Evolutionary conservation across 805 yeast species (phyloP).

Genomic region (Cyberlindnera americana): DNA sequence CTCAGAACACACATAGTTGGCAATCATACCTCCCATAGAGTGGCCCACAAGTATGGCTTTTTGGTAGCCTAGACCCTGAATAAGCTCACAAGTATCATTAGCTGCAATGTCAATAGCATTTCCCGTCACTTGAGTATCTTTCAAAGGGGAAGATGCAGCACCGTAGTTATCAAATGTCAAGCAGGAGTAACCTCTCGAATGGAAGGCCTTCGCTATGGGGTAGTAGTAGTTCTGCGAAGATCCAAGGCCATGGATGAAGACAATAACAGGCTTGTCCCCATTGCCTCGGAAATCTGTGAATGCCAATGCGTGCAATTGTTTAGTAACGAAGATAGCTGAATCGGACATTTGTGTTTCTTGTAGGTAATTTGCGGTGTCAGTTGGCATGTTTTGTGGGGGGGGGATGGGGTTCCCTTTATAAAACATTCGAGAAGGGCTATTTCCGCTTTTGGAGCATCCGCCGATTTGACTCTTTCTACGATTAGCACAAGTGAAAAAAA

Average conservation of each 20-base stretch:
- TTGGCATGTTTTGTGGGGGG: neutral
- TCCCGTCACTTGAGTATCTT: no score
- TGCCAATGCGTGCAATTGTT: slow-evolving; percentile 1
- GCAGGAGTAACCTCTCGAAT: neutral
- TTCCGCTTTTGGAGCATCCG: neutral
- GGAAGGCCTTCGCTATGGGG: slow-evolving; percentile 6
- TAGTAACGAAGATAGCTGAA: slow-evolving; percentile 2
- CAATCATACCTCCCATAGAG: slow-evolving; percentile 11
- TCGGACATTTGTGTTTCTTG: no score
- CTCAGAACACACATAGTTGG: neutral
- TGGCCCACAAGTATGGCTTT: slow-evolving; percentile 5
- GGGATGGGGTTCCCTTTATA: neutral
- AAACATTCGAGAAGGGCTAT: neutral
- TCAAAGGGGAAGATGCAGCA: slow-evolving; percentile 1
- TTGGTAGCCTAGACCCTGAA: neutral
- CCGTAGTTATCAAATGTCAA: slow-evolving; percentile 11
- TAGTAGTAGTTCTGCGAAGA: slow-evolving; percentile 11
- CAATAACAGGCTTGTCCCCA: neutral
- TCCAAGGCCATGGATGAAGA: slow-evolving; percentile 11
- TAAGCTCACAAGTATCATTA: slow-evolving; percentile 2
- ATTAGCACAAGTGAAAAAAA: no score
- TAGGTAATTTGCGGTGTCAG: no score
- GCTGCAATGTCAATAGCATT: neutral
- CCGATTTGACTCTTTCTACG: no score
- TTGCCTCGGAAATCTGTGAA: neutral